phyloP scores from a whole-genome alignment of 2,329 filamentous ascomycete genomes.

The Sphaerulina vaccinii region DNA sequence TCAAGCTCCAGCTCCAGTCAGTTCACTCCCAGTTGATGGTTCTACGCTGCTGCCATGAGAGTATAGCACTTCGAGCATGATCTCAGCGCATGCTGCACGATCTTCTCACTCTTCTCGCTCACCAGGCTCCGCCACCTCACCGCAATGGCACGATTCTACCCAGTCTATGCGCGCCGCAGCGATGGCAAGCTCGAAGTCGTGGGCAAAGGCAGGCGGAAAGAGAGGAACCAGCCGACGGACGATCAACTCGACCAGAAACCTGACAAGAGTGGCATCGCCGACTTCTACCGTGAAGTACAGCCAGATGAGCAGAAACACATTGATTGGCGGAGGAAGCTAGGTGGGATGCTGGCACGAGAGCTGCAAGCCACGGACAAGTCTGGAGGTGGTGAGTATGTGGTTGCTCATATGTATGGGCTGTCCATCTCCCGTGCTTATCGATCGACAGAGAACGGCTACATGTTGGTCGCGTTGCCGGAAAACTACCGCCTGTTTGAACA shows the following conservation, averaged over 20 bases:
- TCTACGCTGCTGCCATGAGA: too few relatives aligned
- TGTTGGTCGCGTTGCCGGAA: conserved; percentile 55
- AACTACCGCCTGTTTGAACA: conserved; percentile 60
- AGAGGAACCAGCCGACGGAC: conserved; percentile 52
- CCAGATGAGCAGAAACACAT: conserved; percentile 53
- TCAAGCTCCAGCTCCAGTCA: too few relatives aligned
- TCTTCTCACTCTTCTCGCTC: not conserved
- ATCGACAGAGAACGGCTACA: conserved; percentile 44
- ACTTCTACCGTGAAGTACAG: conserved; percentile 55
- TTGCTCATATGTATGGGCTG: conserved; percentile 1
- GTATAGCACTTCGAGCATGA: not conserved
- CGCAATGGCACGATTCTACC: conserved; percentile 48
- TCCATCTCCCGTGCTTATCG: conserved; percentile 5
- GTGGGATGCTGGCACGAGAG: conserved; percentile 57
- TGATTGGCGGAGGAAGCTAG: conserved; percentile 60
- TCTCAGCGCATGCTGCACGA: not conserved
- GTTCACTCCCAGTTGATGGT: too few relatives aligned
- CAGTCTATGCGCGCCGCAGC: conserved; percentile 49
- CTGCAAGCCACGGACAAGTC: conserved; percentile 36
- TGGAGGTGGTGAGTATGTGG: conserved; percentile 20
- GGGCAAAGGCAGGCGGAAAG: conserved; percentile 52
- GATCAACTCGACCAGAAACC: conserved; percentile 54
- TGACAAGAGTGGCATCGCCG: conserved; percentile 53
- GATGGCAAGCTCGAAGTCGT: conserved; percentile 52
- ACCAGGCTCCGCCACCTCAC: not conserved